These are phyloP conservation scores for Herpotrichia juniperi DNA, from an alignment of 2,329 filamentous ascomycete species.

Conservation along the genomic window DNA sequence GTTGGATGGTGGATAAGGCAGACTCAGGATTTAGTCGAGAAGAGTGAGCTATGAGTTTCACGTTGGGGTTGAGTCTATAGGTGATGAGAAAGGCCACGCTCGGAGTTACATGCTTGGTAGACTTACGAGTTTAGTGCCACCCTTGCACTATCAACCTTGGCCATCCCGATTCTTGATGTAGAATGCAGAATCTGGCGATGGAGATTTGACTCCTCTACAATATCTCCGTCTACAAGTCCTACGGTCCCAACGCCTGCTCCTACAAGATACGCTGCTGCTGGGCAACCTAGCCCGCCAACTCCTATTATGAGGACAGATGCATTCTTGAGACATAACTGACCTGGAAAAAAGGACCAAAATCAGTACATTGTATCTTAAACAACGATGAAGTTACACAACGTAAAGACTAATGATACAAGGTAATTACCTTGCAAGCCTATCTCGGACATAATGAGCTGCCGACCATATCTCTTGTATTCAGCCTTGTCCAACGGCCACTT, in stretches of 20 bases:
- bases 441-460: slow-evolving; percentile 87
- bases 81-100: neutral
- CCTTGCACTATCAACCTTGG: slow-evolving; percentile 77
- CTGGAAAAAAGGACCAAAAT: slow-evolving; percentile 50
- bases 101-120: neutral
- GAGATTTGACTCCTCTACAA: slow-evolving; percentile 86
- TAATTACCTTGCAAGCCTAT: slow-evolving; percentile 73
- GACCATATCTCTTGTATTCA: slow-evolving; percentile 86
- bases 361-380: neutral
- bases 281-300: slow-evolving; percentile 88
- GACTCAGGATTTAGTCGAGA: slow-evolving; percentile 72
- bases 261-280: slow-evolving; percentile 89
- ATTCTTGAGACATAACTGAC: slow-evolving; percentile 74
- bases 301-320: slow-evolving; percentile 82
- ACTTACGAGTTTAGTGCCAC: slow-evolving; percentile 52
- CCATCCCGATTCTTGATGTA: slow-evolving; percentile 71
- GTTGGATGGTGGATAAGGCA: slow-evolving; percentile 67
- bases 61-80: slow-evolving; percentile 73
- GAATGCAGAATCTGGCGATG: slow-evolving; percentile 89
- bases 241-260: slow-evolving; percentile 85
- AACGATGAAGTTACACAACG: neutral
- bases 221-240: slow-evolving; percentile 86
- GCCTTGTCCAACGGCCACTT: slow-evolving; percentile 71
- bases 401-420: neutral
- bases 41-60: slow-evolving; percentile 67